Evolutionary conservation across 108 stramenopile genomes (phyloP), one percentile per base, ranked within the genome.

Genomic region (Cyclotella kingstonii): DNA sequence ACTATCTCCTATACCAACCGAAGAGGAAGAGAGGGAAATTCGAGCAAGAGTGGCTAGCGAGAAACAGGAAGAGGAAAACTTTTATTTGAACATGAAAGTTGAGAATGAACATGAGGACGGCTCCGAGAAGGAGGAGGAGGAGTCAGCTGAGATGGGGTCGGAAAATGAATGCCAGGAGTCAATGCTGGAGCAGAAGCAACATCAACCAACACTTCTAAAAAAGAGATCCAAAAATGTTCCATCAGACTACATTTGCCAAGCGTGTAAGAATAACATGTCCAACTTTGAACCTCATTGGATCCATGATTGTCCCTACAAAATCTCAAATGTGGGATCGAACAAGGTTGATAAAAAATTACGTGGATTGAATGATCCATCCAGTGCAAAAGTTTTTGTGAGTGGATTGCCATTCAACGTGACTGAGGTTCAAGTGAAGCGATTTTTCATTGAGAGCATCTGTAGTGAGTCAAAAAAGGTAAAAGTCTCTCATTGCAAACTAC

Each of bases 251-350:
- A 67, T 79, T 34, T 94, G 93, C 60, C 63, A 67, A 51, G 93
- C 93, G 10, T 94, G 93, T 55, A 72, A 89, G 57, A 94, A 94
- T 62, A 73, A 80, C 34, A 72, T 80, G 72, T n/a, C 61, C 11
- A 26, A 59, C 6, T 61, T 67, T 34, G 25, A 48, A 12, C 57
- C 74, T 15, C 93, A 94, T 66, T 94, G 93, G 93, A 94, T 94
- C 33, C 91, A 94, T 53, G 93, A 94, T 54, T 94, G 93, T 65
- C 89, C 93, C 18, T 40, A 61, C 25, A 94, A 94, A 60, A 59
- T 77, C n/a, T 81, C 79, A 12, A 60, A 84, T 10, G 56, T 46
- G 2, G 93, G 93, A 40, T 85, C 74, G 34, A 94, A 94, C 60
- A 29, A 75, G 2, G 61, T 87, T 19, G 36, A 67, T 11, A 91